phyloP scores from a whole-genome alignment of 768 basidiomycete genomes.

The Wakefieldia striispora region DNA sequence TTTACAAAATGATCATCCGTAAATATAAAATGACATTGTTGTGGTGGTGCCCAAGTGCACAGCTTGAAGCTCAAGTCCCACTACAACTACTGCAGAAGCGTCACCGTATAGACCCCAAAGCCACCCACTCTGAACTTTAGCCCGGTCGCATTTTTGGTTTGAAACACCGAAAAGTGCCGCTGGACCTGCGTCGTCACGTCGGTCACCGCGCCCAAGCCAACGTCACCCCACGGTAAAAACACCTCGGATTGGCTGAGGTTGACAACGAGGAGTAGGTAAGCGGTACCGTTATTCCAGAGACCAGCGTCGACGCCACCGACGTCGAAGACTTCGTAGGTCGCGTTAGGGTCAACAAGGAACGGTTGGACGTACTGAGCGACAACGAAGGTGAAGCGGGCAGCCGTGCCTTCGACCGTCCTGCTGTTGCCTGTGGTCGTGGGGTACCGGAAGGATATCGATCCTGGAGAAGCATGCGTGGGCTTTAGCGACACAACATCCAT shows the following conservation, averaged over 20 bases:
- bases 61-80: too few relatives aligned
- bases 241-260: conserved; percentile 4
- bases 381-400: conserved; percentile 3
- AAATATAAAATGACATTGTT: too few relatives aligned
- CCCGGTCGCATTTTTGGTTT: conserved; percentile 17
- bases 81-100: background rate
- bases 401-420: conserved; percentile 25
- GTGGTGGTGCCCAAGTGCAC: too few relatives aligned
- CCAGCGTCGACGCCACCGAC: conserved; percentile 25
- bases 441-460: conserved; percentile 28
- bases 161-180: conserved; percentile 5
- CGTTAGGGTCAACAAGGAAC: conserved; percentile 18
- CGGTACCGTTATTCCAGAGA: conserved; percentile 20
- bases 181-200: conserved; percentile 16
- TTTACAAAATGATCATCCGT: too few relatives aligned
- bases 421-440: conserved; percentile 20
- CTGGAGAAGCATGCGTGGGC: conserved; percentile 8
- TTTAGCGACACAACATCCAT: background rate
- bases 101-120: conserved; percentile 21
- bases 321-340: conserved; percentile 5
- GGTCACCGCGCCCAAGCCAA: conserved; percentile 17
- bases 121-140: conserved; percentile 15
- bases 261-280: conserved; percentile 21
- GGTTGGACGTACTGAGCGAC: conserved; percentile 14
- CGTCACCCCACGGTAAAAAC: conserved; percentile 15